phyloP scores from a whole-genome alignment of 768 basidiomycete species.

The Pleurotus ostreatus region DNA sequence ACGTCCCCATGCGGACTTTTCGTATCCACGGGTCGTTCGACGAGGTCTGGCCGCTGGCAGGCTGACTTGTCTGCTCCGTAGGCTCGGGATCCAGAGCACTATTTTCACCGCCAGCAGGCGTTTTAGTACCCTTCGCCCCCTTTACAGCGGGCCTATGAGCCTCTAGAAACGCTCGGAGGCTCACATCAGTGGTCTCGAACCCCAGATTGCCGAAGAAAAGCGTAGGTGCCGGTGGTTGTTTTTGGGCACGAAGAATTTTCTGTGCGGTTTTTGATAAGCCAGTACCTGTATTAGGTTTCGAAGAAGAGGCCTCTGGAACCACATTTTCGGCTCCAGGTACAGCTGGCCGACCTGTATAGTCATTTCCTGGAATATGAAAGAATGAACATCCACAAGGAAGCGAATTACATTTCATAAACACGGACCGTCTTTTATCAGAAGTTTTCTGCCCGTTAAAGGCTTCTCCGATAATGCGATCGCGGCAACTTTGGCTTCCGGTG shows the following conservation, averaged over 20 bases:
- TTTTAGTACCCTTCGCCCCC: slow-evolving; percentile 27
- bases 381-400: neutral
- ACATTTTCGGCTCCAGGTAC: slow-evolving; percentile 31
- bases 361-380: slow-evolving; percentile 48
- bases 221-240: slow-evolving; percentile 79
- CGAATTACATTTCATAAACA: slow-evolving; percentile 3
- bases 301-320: slow-evolving; percentile 13
- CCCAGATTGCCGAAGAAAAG: slow-evolving; percentile 92
- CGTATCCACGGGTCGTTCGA: slow-evolving; percentile 55
- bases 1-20: slow-evolving; percentile 90
- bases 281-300: slow-evolving; percentile 12
- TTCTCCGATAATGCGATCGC: slow-evolving; percentile 84
- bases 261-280: slow-evolving; percentile 64
- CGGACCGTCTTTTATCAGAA: slow-evolving; percentile 92
- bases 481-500: slow-evolving; percentile 62
- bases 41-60: neutral
- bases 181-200: slow-evolving; percentile 82
- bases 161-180: slow-evolving; percentile 71
- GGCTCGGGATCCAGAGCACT: slow-evolving; percentile 24
- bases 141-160: slow-evolving; percentile 45
- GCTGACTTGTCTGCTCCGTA: slow-evolving; percentile 13
- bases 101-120: slow-evolving; percentile 23
- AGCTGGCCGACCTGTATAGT: slow-evolving; percentile 68
- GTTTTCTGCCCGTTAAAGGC: slow-evolving; percentile 75
- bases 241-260: slow-evolving; percentile 74